Evolutionary conservation across 2,329 filamentous ascomycete species (phyloP).

Genomic region (Cladosporium sphaerospermum): DNA sequence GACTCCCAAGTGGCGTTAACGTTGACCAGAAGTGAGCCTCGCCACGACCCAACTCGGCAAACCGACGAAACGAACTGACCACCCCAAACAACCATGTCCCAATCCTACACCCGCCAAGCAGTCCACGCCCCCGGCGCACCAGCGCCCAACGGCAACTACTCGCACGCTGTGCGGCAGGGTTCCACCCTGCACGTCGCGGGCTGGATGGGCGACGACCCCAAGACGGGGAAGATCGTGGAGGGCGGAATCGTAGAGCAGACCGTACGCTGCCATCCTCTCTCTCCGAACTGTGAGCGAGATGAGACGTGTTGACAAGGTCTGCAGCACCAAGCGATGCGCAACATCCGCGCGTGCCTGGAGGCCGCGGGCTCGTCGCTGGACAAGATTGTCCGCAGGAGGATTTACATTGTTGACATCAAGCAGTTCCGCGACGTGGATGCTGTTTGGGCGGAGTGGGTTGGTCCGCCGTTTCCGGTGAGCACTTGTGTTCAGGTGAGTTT

Average conservation of each 20-base stretch:
- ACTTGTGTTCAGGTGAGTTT: constrained; percentile 15
- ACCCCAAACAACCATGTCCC: background rate
- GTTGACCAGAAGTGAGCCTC: too few relatives aligned
- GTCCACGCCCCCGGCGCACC: constrained; percentile 13
- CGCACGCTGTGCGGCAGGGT: constrained; percentile 14
- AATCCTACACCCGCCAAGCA: constrained; percentile 7
- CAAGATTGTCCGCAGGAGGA: constrained; percentile 16
- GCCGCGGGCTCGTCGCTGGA: constrained; percentile 14
- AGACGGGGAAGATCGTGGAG: constrained; percentile 16
- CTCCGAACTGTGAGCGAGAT: background rate
- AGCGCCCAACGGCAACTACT: constrained; percentile 19
- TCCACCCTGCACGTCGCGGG: constrained; percentile 17
- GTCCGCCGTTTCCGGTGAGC: constrained; percentile 15
- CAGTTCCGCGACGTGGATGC: constrained; percentile 16
- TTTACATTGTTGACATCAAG: constrained; percentile 18
- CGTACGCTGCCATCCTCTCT: constrained; percentile 25
- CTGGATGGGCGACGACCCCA: constrained; percentile 22
- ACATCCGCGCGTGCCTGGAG: constrained; percentile 17
- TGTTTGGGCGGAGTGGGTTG: constrained; percentile 14
- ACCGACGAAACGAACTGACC: too few relatives aligned
- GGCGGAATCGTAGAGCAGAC: constrained; percentile 18
- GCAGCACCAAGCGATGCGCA: constrained; percentile 16
- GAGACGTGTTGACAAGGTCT: too few relatives aligned
- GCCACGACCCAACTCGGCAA: too few relatives aligned
- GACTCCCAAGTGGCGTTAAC: too few relatives aligned